Conservation (phyloP, 805 yeast genomes). For the Saccharomycopsis schoenii region DNA sequence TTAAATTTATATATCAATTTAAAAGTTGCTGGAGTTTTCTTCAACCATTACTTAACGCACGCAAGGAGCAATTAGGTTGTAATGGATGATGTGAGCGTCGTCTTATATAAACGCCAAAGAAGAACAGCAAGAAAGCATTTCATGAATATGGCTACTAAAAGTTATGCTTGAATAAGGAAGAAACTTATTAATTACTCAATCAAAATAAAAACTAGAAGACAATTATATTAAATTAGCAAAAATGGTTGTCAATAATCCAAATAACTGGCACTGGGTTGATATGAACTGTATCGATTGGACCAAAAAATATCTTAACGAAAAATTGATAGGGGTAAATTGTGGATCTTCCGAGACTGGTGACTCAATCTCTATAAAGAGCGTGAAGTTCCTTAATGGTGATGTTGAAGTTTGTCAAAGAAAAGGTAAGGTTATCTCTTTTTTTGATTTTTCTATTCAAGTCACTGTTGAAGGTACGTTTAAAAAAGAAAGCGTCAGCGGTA, state of each 20-base stretch:
- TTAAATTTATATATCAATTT: neutral
- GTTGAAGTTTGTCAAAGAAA: slow-evolving; percentile 95
- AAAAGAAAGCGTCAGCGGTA: slow-evolving; percentile 41
- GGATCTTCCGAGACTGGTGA: slow-evolving; percentile 23
- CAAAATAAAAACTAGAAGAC: neutral
- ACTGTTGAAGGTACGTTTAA: slow-evolving; percentile 10
- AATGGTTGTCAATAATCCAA: slow-evolving; percentile 95
- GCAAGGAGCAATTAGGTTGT: neutral
- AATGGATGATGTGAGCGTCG: neutral
- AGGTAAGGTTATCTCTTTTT: slow-evolving; percentile 88
- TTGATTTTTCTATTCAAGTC: slow-evolving; percentile 53
- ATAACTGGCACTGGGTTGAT: slow-evolving; percentile 99
- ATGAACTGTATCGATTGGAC: slow-evolving; percentile 95
- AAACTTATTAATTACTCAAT: too few species aligned
- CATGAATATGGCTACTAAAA: too few species aligned
- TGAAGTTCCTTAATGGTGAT: slow-evolving; percentile 78
- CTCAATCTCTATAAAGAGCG: slow-evolving; percentile 28
- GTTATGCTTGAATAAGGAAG: too few species aligned
- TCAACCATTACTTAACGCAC: neutral
- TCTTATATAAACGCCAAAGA: neutral
- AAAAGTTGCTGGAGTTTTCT: neutral
- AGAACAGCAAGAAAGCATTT: neutral
- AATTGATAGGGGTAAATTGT: slow-evolving; percentile 39
- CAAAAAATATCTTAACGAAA: slow-evolving; percentile 56
- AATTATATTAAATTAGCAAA: neutral